Conservation (phyloP, 2,329 filamentous ascomycete species). For the Graphium sp. region DNA sequence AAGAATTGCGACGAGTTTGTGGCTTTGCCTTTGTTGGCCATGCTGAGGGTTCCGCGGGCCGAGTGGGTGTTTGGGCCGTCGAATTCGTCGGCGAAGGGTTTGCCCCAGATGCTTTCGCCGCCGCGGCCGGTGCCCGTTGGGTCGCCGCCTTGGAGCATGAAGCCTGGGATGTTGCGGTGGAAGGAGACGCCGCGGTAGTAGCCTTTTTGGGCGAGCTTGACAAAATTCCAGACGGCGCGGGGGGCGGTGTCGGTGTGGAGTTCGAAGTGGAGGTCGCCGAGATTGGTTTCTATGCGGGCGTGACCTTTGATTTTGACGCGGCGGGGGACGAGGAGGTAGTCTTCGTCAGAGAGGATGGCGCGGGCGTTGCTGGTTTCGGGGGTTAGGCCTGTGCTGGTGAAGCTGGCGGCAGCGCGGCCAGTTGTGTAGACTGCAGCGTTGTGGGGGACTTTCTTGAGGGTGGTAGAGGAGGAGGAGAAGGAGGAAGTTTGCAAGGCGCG, state of each 20-base stretch:
- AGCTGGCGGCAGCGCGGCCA: slow-evolving; percentile 78
- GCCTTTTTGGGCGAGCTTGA: slow-evolving; percentile 70
- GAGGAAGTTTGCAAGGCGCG: background rate
- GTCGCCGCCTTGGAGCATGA: slow-evolving; percentile 97
- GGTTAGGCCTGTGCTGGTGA: slow-evolving; percentile 87
- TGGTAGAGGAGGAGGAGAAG: slow-evolving; percentile 4
- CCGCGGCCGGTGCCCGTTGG: slow-evolving; percentile 83
- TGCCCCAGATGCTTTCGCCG: slow-evolving; percentile 84
- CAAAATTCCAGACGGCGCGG: slow-evolving; percentile 93
- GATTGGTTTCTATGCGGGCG: slow-evolving; percentile 71
- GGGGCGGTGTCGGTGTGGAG: slow-evolving; percentile 83
- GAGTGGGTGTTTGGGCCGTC: slow-evolving; percentile 81
- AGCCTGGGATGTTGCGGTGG: slow-evolving; percentile 85
- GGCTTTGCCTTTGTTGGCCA: slow-evolving; percentile 98
- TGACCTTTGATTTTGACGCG: slow-evolving; percentile 84
- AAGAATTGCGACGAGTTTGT: slow-evolving; percentile 95
- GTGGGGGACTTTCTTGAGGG: slow-evolving; percentile 46
- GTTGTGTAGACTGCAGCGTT: slow-evolving; percentile 87
- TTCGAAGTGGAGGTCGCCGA: slow-evolving; percentile 76
- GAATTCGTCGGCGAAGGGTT: slow-evolving; percentile 86
- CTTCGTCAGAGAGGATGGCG: slow-evolving; percentile 78
- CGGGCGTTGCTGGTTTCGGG: slow-evolving; percentile 79
- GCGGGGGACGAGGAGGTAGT: slow-evolving; percentile 88
- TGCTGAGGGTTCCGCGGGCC: slow-evolving; percentile 62
- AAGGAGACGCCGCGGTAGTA: slow-evolving; percentile 79